phyloP scores from a whole-genome alignment of 441 rosid species.

The Cnidoscolus chayamansa region DNA sequence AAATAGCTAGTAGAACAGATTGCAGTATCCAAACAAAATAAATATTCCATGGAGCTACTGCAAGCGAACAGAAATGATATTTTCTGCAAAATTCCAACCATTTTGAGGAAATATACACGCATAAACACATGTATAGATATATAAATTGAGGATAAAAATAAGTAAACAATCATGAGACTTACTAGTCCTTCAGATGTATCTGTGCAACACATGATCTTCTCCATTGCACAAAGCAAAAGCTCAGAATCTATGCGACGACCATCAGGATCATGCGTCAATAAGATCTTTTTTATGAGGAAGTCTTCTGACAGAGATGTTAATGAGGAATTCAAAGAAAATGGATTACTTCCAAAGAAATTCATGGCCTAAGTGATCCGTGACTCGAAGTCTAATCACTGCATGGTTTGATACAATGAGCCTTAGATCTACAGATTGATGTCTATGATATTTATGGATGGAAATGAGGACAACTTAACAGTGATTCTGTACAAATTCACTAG shows the following conservation, averaged over 20 bases:
- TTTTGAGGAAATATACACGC: neutral
- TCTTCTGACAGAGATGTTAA: slow-evolving; percentile 44
- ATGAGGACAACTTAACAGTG: neutral
- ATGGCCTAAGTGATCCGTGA: slow-evolving; percentile 26
- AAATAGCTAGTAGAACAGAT: neutral
- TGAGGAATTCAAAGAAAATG: slow-evolving; percentile 9
- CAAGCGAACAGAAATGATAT: neutral
- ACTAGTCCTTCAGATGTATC: slow-evolving; percentile 35
- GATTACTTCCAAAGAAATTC: slow-evolving; percentile 25
- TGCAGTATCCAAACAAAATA: neutral
- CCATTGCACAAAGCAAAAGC: slow-evolving; percentile 49
- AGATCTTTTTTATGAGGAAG: slow-evolving; percentile 50
- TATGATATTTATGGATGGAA: slow-evolving; percentile 17
- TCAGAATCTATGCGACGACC: slow-evolving; percentile 62
- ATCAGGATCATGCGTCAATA: slow-evolving; percentile 70
- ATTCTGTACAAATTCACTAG: neutral
- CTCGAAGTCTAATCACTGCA: slow-evolving; percentile 19
- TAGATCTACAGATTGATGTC: neutral
- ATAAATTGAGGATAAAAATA: neutral
- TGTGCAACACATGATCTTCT: slow-evolving; percentile 49
- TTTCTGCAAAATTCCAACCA: neutral
- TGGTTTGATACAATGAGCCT: slow-evolving; percentile 8
- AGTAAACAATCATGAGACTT: slow-evolving; percentile 17
- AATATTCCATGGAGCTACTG: neutral
- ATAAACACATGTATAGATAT: neutral